Evolutionary conservation across 2,329 filamentous ascomycete genomes (phyloP).

Genomic region (Alternaria dauci): DNA sequence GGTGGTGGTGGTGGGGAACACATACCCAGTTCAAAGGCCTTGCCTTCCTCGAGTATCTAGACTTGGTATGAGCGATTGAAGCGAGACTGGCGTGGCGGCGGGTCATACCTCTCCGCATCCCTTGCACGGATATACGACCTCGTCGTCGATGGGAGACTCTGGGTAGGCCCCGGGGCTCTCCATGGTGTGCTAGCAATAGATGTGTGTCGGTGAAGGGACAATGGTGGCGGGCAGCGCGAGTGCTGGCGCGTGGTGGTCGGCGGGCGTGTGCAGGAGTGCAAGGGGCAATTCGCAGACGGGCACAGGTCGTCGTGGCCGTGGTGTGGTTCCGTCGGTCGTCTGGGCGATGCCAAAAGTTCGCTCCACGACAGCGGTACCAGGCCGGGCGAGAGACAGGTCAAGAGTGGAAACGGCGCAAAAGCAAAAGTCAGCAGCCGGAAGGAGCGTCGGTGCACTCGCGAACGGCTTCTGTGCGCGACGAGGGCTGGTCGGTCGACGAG

Average conservation of each 20-base stretch:
- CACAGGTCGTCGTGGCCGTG: constrained; percentile 1
- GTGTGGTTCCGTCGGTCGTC: constrained; percentile 4
- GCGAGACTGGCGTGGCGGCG: constrained; percentile 8
- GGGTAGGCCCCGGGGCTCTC: constrained; percentile 64
- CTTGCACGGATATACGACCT: constrained; percentile 71
- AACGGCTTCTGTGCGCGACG: constrained; percentile 20
- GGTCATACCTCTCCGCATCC: constrained; percentile 59
- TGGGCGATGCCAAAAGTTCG: constrained; percentile 8
- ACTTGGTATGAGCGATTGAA: constrained; percentile 31
- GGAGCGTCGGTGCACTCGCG: constrained; percentile 13
- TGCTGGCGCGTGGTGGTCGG: constrained; percentile 3
- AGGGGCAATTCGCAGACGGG: background rate
- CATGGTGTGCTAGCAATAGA: constrained; percentile 49
- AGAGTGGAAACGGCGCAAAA: constrained; percentile 8
- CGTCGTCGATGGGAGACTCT: constrained; percentile 58
- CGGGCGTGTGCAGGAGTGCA: background rate
- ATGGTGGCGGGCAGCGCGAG: constrained; percentile 7
- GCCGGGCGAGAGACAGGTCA: background rate
- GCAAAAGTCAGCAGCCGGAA: constrained; percentile 5
- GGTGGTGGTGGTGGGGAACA: constrained; percentile 32
- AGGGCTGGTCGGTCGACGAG: constrained; percentile 10
- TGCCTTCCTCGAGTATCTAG: constrained; percentile 96
- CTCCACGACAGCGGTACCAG: background rate
- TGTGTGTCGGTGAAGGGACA: constrained; percentile 7
- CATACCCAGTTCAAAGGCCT: constrained; percentile 95